Base-by-base conservation (phyloP, 805 yeast genomes). In the Candida sanyiensis region DNA sequence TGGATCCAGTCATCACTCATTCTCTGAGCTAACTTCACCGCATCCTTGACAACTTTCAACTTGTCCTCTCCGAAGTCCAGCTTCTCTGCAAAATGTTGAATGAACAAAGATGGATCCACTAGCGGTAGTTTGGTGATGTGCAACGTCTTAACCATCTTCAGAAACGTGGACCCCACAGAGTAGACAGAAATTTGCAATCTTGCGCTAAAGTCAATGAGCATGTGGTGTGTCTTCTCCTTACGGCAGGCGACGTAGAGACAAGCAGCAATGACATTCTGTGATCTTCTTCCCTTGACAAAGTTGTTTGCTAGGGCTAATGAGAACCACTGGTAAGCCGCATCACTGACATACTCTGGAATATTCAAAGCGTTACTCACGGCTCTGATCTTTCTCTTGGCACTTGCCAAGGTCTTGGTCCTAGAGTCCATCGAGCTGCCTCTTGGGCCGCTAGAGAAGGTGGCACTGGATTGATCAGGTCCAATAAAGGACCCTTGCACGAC, bases 1-100 rank as follows among this genome's bases (percentile, higher is more conserved):
- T 81, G 85, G 49, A 93, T 83, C 97, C 97, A 93, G 55, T 93
- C 97, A 30, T 78, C 75, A 11, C 89, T 72, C 99, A 93, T 93
- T 49, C 96, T 70, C 55, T 78, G 85, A 0, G 96, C 95, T 17
- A 93, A 63, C 51, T 80, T 76, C 6, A 80, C 80, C 0, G 98
- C 97, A 59, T 93, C 99, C 44, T 73, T 75, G 32, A 85, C 80
- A 11, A 93, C 96, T 50, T 80, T 80, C 27, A 79, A 69, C 43
- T 73, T 76, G 45, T 75, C 76, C 21, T 72, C 75, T n/a, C 88
- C 90, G 53, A 93, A 82, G 45, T 83, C 84, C 34, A 93, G 68
- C 50, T 80, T 77, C 43, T 88, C 93, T 0, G 95, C 95, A 67
- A 90, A 93, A 59, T 94, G 94, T 57, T 86, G 95, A 38, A 93